Base-by-base conservation (phyloP, 2,329 filamentous ascomycete genomes). In the Pyrenophora tritici-repentis region DNA sequence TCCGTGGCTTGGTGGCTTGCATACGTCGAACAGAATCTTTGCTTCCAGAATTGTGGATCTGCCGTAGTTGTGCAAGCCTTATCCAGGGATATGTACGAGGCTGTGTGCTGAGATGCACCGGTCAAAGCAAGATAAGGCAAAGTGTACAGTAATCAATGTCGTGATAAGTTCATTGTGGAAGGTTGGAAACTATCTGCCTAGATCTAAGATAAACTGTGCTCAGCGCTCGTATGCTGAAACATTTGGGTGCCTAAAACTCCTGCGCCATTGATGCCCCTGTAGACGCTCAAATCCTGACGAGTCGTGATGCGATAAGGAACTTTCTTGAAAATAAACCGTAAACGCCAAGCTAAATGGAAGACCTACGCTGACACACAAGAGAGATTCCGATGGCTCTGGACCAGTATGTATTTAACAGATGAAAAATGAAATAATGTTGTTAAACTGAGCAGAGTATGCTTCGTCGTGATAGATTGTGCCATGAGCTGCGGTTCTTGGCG, bases 371-470 rank as follows among this genome's bases (percentile, higher is more conserved):
- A 42, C 42, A 47, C 32, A 29, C 32, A 37, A 31, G 20, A 26
- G 24, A 18, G 24, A 42, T 29, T 29, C 26, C 26, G 26, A 13
- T 9, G 10, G 26, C 1, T 29, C 8, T 10, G 26, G 26, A 29
- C 2, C 26, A 14, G 14, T 24, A 12, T 36, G 24, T 14, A 22
- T 42, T 20, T 36, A n/a, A n/a, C 8, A 39, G 17, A 31, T 5
- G 18, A 16, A 38, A 39, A 33, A 39, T n/a, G 13, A 16, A 33
- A 31, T 18, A 34, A n/a, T 40, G 20, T 29, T 13, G 31, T 49
- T 22, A 53, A 33, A 53, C 45, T n/a, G 40, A 53, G 50, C 50
- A 53, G 36, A 53, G 50, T 18, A 53, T 53, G 24, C 50, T 49
- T 22, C 45, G 38, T 41, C 45, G 45, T 24, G 45, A 49, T 22